Evolutionary conservation across 129 eudicot genomes (phyloP).

Genomic region (Tagetes erecta): DNA sequence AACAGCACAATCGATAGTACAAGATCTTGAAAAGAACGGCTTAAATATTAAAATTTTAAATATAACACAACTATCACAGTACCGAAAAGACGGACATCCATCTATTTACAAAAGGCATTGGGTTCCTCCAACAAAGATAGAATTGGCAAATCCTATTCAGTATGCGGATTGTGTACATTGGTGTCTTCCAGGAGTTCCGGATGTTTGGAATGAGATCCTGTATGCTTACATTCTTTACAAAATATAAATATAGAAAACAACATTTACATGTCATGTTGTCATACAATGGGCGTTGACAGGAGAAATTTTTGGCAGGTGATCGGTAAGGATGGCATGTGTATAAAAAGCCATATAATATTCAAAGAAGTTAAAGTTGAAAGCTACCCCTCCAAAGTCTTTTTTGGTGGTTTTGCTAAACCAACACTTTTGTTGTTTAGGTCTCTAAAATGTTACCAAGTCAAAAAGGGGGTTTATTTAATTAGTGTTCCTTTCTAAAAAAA

Average conservation of each 20-base stretch:
- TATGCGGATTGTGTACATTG: too few species aligned
- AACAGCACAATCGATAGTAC: slow-evolving; percentile 39
- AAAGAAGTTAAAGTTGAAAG: slow-evolving; percentile 1
- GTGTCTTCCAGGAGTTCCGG: too few species aligned
- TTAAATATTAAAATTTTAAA: slow-evolving; percentile 48
- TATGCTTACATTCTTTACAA: not conserved
- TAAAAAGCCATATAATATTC: too few species aligned
- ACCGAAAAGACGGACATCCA: slow-evolving; percentile 79
- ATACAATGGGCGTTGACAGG: not conserved
- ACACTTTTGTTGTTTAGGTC: slow-evolving; percentile 29
- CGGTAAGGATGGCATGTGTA: too few species aligned
- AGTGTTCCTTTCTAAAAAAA: too few species aligned
- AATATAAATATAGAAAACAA: not conserved
- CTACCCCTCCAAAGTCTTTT: slow-evolving; percentile 12
- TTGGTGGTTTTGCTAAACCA: slow-evolving; percentile 33
- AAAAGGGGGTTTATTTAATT: not conserved
- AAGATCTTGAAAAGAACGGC: slow-evolving; percentile 49
- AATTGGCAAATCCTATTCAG: slow-evolving; percentile 40
- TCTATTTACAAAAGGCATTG: slow-evolving; percentile 54
- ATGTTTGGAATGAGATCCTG: too few species aligned
- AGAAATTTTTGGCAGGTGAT: not conserved
- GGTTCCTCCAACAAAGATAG: slow-evolving; percentile 42
- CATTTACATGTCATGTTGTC: not conserved
- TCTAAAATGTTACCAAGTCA: slow-evolving; percentile 29
- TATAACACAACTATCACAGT: slow-evolving; percentile 76